A percentile compares a stretch with the other conserved stretches of the same genome.
Evolutionary conservation across 1,284 basidiomycete species (phyloP).

Genomic region (Naganishia cerealis): DNA sequence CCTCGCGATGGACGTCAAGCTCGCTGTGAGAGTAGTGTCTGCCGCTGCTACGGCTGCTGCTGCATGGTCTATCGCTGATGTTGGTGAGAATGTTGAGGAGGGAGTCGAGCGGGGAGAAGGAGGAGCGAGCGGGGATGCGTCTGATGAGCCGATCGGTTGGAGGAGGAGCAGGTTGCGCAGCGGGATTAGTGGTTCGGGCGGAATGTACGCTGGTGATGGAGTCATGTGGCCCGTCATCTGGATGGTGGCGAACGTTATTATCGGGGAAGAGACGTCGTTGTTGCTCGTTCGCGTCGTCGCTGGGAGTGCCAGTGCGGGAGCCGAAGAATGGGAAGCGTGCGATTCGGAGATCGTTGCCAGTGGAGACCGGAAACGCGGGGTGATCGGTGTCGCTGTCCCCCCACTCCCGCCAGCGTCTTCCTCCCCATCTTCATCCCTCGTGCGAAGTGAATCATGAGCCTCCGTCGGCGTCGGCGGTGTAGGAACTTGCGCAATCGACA

Average conservation of each 20-base stretch:
- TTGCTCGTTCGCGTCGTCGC: background rate
- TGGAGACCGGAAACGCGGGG: background rate
- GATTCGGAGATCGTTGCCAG: background rate
- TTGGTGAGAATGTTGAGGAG: background rate
- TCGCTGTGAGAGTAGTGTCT: background rate
- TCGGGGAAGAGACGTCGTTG: slow-evolving; percentile 36
- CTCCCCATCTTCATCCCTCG: background rate
- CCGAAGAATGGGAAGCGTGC: background rate
- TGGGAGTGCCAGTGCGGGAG: background rate
- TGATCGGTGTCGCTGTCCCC: background rate
- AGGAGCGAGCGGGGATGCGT: slow-evolving; percentile 53
- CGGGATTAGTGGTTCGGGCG: slow-evolving; percentile 54
- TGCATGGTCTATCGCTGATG: background rate
- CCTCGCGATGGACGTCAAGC: slow-evolving; percentile 37
- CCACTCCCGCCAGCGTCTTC: background rate
- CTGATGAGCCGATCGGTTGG: slow-evolving; percentile 52
- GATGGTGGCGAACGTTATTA: slow-evolving; percentile 52
- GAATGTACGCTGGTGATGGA: slow-evolving; percentile 52
- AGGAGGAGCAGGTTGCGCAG: slow-evolving; percentile 51
- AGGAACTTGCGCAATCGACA: slow-evolving; percentile 13
- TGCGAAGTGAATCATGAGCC: background rate
- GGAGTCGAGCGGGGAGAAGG: slow-evolving; percentile 46
- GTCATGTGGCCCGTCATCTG: slow-evolving; percentile 50
- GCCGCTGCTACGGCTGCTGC: background rate
- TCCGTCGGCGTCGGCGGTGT: background rate